Evolutionary conservation across 139 green algal genomes (phyloP).

Genomic region (Pedinophyceae sp.): DNA sequence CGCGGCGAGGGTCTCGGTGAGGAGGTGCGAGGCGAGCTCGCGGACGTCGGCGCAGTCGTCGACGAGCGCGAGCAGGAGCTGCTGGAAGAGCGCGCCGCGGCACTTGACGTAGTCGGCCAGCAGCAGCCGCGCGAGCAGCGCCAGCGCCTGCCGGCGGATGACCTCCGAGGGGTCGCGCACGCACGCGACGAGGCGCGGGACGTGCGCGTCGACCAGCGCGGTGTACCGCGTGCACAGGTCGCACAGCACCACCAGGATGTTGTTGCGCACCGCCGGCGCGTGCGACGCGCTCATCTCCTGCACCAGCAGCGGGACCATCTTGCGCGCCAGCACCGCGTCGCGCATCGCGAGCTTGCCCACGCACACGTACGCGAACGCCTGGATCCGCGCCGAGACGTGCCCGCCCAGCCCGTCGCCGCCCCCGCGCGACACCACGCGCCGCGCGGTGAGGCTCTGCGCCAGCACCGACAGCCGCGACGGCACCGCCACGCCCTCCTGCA

Average conservation of each 20-base stretch:
- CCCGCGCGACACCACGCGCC: conserved; percentile 8
- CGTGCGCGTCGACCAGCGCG: conserved; percentile 54
- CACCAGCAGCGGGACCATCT: conserved; percentile 51
- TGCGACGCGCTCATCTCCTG: conserved; percentile 18
- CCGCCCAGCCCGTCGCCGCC: background rate
- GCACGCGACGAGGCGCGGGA: conserved; percentile 46
- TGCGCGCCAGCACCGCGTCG: conserved; percentile 57
- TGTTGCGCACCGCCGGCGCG: conserved; percentile 49
- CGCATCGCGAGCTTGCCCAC: conserved; percentile 67
- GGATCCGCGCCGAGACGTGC: conserved; percentile 8
- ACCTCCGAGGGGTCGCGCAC: conserved; percentile 63
- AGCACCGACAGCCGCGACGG: conserved; percentile 24
- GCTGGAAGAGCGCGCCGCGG: conserved; percentile 62
- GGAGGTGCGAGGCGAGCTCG: conserved; percentile 27
- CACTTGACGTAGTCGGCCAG: conserved; percentile 62
- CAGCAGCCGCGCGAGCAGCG: conserved; percentile 60
- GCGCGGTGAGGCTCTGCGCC: conserved; percentile 45
- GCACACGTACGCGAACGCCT: conserved; percentile 48
- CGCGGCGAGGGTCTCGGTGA: conserved; percentile 20
- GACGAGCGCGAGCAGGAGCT: conserved; percentile 58
- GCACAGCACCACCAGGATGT: conserved; percentile 68
- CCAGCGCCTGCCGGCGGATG: conserved; percentile 55
- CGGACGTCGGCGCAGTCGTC: conserved; percentile 31
- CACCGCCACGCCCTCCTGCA: conserved; percentile 19
- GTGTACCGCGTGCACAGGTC: conserved; percentile 74